phyloP scores from a whole-genome alignment of 75 land plant genomes.

The Selaginella tamariscina region DNA sequence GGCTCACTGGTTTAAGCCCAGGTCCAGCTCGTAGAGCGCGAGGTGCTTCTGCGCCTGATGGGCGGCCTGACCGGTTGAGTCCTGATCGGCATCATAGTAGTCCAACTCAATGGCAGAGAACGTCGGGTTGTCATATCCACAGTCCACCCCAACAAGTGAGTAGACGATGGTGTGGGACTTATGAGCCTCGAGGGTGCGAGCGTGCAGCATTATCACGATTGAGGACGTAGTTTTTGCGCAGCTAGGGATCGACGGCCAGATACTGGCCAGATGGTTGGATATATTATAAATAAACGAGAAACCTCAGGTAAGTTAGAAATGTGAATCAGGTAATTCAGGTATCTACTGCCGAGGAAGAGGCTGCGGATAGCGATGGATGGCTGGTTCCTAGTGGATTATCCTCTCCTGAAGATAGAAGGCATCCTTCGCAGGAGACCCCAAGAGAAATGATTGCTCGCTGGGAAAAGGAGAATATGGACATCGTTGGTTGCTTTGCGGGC shows the following conservation, averaged over 20 bases:
- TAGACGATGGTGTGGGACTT: conserved; percentile 89
- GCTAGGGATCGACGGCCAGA: conserved; percentile 82
- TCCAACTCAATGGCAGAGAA: conserved; percentile 98
- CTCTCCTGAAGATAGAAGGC: neutral
- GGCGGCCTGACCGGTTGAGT: conserved; percentile 82
- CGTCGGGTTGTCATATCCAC: conserved; percentile 93
- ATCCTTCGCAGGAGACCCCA: conserved; percentile 40
- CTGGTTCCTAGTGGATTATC: neutral
- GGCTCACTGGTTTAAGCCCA: conserved; percentile 91
- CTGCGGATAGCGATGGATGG: neutral
- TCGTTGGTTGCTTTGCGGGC: conserved; percentile 57
- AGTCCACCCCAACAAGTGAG: conserved; percentile 80
- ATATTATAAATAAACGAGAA: too few species aligned
- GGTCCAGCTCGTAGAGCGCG: conserved; percentile 91
- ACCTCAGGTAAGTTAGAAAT: neutral
- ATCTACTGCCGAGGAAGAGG: neutral
- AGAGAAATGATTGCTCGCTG: conserved; percentile 86
- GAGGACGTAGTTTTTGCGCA: conserved; percentile 89
- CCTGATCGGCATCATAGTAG: conserved; percentile 93
- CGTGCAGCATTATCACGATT: conserved; percentile 92
- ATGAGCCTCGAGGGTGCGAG: conserved; percentile 89
- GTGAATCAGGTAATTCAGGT: neutral
- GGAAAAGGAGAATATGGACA: conserved; percentile 49
- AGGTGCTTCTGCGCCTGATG: conserved; percentile 93
- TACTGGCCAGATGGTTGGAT: conserved; percentile 97